Percentiles rank a stretch among this genome's conserved stretches.
phyloP scores from a whole-genome alignment of 179 eudicot species.

The Silene vulgaris region DNA sequence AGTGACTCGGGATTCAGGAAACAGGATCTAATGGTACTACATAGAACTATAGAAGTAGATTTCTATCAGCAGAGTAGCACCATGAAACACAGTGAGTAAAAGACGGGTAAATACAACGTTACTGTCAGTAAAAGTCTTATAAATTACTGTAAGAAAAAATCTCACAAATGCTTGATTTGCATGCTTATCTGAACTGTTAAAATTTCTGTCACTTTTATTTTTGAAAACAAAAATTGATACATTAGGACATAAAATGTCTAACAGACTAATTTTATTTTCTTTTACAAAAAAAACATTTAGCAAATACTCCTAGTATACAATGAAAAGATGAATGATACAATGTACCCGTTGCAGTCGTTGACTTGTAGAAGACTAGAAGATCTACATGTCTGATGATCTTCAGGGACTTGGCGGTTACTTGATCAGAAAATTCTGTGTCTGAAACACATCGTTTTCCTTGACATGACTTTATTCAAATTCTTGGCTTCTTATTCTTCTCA shows the following conservation, averaged over 20 bases:
- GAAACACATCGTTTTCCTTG: not conserved
- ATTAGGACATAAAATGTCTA: too few species aligned
- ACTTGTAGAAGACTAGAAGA: not conserved
- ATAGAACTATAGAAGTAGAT: not conserved
- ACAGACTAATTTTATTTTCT: not conserved
- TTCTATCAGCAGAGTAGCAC: not conserved
- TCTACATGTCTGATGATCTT: not conserved
- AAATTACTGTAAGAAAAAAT: too few species aligned
- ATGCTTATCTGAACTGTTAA: not conserved
- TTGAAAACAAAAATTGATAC: not conserved
- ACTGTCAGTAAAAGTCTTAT: not conserved
- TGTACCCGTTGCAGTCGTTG: not conserved
- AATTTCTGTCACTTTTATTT: not conserved
- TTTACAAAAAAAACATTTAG: too few species aligned
- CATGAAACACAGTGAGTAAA: not conserved
- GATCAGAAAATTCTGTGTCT: not conserved
- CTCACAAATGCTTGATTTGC: not conserved
- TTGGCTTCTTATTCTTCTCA: slow-evolving; percentile 16
- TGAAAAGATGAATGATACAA: not conserved
- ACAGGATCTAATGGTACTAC: not conserved
- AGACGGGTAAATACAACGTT: not conserved
- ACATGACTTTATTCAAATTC: not conserved
- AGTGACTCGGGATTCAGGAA: too few species aligned
- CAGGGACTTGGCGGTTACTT: not conserved
- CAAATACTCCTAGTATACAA: not conserved